A percentile compares a stretch with the other conserved stretches of the same genome.
Conservation (phyloP, 2,329 filamentous ascomycete genomes). For the Microcyclospora pomicola region DNA sequence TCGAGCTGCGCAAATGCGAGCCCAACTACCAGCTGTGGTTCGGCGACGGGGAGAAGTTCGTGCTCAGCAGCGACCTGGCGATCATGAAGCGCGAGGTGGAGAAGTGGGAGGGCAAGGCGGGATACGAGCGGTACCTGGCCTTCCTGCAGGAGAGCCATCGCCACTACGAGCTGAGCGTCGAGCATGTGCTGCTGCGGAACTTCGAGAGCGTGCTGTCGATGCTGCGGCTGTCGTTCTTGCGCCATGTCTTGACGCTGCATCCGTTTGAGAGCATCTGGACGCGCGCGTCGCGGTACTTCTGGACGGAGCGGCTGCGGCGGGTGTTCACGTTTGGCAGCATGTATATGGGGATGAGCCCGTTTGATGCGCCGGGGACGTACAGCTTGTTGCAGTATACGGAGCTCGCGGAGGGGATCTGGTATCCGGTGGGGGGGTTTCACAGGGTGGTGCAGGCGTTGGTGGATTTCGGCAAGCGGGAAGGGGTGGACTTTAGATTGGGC, state of each 20-base stretch:
- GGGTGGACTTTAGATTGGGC: conserved; percentile 49
- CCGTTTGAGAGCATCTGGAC: conserved; percentile 59
- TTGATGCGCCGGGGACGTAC: conserved; percentile 62
- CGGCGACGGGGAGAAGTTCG: conserved; percentile 49
- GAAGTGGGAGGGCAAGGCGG: conserved; percentile 57
- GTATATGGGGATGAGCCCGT: conserved; percentile 74
- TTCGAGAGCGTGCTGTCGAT: conserved; percentile 49
- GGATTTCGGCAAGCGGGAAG: conserved; percentile 45
- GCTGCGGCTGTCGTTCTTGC: conserved; percentile 43
- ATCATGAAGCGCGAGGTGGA: conserved; percentile 59
- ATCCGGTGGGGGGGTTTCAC: conserved; percentile 58
- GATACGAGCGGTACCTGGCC: conserved; percentile 53
- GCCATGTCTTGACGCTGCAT: conserved; percentile 47
- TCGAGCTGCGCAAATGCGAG: conserved; percentile 56
- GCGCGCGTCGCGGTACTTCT: conserved; percentile 53
- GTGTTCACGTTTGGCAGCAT: conserved; percentile 69
- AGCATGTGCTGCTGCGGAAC: conserved; percentile 53
- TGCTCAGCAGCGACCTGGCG: conserved; percentile 53
- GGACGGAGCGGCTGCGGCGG: conserved; percentile 51
- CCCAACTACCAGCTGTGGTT: conserved; percentile 68
- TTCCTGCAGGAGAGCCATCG: conserved; percentile 54
- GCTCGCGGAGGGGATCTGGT: conserved; percentile 63
- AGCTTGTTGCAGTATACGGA: conserved; percentile 62
- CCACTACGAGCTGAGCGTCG: conserved; percentile 56
- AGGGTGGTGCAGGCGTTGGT: conserved; percentile 47